Base-by-base conservation (phyloP, 306 rosid genomes). In the Lablab purpureus region DNA sequence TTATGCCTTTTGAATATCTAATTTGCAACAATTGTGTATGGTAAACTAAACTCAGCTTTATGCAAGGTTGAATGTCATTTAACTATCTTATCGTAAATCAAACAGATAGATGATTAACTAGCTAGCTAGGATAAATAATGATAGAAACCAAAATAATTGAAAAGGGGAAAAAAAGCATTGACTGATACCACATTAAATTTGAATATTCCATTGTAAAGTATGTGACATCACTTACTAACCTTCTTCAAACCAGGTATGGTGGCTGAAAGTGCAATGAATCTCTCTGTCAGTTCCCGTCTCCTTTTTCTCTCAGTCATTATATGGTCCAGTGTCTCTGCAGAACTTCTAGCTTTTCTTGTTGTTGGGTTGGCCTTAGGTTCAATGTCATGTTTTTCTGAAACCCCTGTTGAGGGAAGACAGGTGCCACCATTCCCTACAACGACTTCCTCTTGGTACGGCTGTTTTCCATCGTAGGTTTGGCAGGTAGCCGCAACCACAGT, bases 241-340 rank as follows among this genome's bases (percentile, higher is more conserved):
- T 81, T 81, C 81, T 81, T 81, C 21, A 81, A 49, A 17, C 81
- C 85, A 46, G 85, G 85, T 21, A 81, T 68, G 21, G 81, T 81
- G 6, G 85, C 85, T 23, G 85, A 75, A 47, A 81, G 81, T 56
- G 72, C 85, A 6, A 74, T 81, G 43, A 81, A 81, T 45, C 79
- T 81, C 59, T 81, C 81, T 1, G 77, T 81, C 1, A 81, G 59
- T 75, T 81, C 77, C 12, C 80, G 28, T 59, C 85, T 68, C 58
- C 85, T 58, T 47, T 75, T 81, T 75, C 85, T 75, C 81, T 81
- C 81, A 0, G 85, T 75, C 73, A 81, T 47, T 12, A 75, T 75
- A 46, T 81, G 85, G 10, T 75, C 85, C 0, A 67, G 10, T 36
- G 85, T 58, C 73, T 81, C 73, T 0, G 59, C 14, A 13, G 85